phyloP scores from a whole-genome alignment of 164 flowering plant species.

The Houttuynia cordata region DNA sequence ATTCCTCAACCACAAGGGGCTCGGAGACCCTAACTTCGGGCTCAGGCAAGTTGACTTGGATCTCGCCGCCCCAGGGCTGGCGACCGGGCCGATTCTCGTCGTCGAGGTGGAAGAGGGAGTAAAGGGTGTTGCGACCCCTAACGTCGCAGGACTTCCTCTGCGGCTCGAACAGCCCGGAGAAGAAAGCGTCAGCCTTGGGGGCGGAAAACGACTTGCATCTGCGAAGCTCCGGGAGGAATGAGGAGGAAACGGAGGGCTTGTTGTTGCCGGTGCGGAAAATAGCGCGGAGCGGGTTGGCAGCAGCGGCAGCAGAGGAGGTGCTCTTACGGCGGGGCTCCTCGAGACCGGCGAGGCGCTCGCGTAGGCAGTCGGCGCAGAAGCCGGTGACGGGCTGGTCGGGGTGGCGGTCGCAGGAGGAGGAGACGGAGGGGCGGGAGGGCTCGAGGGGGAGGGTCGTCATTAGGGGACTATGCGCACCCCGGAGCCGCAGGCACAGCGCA shows the following conservation, averaged over 20 bases:
- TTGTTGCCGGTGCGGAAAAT: constrained; percentile 5
- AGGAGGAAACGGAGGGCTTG: constrained; percentile 11
- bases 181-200: constrained; percentile 42
- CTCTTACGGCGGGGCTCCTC: constrained; percentile 14
- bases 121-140: constrained; percentile 48
- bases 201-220: constrained; percentile 71
- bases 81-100: constrained; percentile 25
- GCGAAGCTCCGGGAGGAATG: constrained; percentile 56
- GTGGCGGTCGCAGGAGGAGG: constrained; percentile 52
- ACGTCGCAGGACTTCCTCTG: constrained; percentile 86
- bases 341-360: constrained; percentile 70
- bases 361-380: constrained; percentile 76
- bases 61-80: constrained; percentile 7
- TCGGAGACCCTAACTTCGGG: constrained; percentile 26
- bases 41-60: constrained; percentile 18
- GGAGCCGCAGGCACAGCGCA: constrained; percentile 5
- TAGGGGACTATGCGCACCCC: constrained; percentile 10
- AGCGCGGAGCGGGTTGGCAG: constrained; percentile 5
- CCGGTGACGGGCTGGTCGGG: constrained; percentile 61
- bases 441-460: constrained; percentile 19
- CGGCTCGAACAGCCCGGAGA: constrained; percentile 55
- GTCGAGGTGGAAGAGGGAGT: constrained; percentile 46
- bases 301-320: background rate
- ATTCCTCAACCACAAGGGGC: constrained; percentile 13
- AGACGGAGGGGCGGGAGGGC: constrained; percentile 12